Evolutionary conservation across 768 basidiomycete species (phyloP), one percentile per base, ranked within the genome.

Genomic region (Rhizopogon vulgaris): DNA sequence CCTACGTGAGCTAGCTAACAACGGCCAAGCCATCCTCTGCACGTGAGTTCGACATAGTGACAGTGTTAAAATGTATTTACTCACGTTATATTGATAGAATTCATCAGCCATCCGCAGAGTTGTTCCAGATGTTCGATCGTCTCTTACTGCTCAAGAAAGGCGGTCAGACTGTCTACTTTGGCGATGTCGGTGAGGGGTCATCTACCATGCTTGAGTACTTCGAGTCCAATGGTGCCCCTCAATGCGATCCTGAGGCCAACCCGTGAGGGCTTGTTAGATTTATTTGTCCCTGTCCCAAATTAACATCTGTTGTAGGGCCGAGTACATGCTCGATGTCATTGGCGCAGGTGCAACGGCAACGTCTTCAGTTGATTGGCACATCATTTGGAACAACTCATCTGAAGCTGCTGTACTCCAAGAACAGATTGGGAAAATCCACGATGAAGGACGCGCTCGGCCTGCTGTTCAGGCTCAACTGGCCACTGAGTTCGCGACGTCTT

Each of bases 141-240:
- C 69, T 86, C 41, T 65, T 88, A 25, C 71, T 87, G 9, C 71
- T 86, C 14, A 83, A 92, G 60, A 73, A 75, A 14, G 93, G 93
- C 1, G 93, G 93, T 6, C 84, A 90, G 65, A 93, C 91, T 0
- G 89, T 94, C n/a, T 95, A 94, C 75, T 94, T 90, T 62, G 93
- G 92, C 39, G 86, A 89, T 55, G 90, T 94, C 46, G 93, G 91
- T 41, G 64, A 74, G 39, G 86, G 90, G 56, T 87, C 89, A 3
- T 61, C 70, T 2, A 72, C 82, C 34, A 71, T 94, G 45, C 82
- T 79, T 25, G 74, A 82, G 4, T 95, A 95, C 71, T 91, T 94
- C 63, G 80, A 81, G 22, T 73, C 74, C 14, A 70, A 88, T 55
- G 90, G 91, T 12, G 92, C 87, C 1, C 6, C 65, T 4, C 55